Percentiles rank a stretch among this genome's conserved stretches.
phyloP scores from a whole-genome alignment of 2,329 filamentous ascomycete species.

The Metarhizium robertsii region DNA sequence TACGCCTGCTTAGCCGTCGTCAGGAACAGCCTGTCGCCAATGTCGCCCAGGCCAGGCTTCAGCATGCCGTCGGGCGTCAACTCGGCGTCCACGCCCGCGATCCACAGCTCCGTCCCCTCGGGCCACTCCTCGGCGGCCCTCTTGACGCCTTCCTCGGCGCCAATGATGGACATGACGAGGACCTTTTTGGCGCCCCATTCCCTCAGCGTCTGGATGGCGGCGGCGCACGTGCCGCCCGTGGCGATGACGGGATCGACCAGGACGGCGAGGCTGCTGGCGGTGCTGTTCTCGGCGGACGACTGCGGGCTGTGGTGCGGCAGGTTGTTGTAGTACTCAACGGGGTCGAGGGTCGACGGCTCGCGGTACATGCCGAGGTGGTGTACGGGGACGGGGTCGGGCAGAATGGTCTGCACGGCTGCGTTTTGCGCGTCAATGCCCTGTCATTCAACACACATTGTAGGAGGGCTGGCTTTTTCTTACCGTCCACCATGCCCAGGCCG shows the following conservation, averaged over 20 bases:
- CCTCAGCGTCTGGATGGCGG: conserved; percentile 77
- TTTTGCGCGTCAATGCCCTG: neutral
- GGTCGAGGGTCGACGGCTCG: conserved; percentile 75
- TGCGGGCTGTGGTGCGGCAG: conserved; percentile 61
- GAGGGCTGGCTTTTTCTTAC: conserved; percentile 25
- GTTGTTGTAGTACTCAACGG: conserved; percentile 98
- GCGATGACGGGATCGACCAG: conserved; percentile 89
- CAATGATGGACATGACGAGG: conserved; percentile 67
- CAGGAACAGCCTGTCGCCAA: conserved; percentile 82
- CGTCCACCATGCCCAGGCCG: conserved; percentile 84
- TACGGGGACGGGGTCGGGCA: conserved; percentile 70
- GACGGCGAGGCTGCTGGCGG: conserved; percentile 55
- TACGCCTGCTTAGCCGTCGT: conserved; percentile 35
- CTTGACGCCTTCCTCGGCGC: conserved; percentile 59
- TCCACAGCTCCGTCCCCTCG: conserved; percentile 69
- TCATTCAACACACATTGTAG: neutral
- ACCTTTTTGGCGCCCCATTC: conserved; percentile 89
- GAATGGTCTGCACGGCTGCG: conserved; percentile 68
- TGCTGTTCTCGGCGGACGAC: conserved; percentile 19
- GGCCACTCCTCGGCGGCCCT: conserved; percentile 70
- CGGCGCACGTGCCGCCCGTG: conserved; percentile 80
- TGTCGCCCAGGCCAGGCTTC: conserved; percentile 79
- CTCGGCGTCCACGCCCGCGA: conserved; percentile 67
- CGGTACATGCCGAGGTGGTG: conserved; percentile 95
- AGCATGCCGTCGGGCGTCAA: conserved; percentile 81